Evolutionary conservation across 768 basidiomycete species (phyloP), one percentile per base, ranked within the genome.

Genomic region (Leucosporidium scottii): DNA sequence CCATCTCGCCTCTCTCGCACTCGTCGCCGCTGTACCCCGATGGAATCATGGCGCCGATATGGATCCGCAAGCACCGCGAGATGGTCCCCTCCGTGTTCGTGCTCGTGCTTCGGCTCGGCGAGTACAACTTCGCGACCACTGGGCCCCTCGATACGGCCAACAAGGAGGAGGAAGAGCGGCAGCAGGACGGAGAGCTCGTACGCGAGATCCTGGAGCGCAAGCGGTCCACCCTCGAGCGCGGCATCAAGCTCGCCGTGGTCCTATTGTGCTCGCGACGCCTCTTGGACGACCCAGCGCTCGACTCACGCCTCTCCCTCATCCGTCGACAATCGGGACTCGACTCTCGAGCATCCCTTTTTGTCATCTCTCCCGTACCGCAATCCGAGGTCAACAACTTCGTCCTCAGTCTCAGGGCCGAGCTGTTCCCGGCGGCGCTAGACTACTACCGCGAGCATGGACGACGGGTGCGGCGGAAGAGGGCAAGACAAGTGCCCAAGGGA

Each of bases 41-140:
- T 76, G 96, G 96, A 0, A 80, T 99, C 62, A 91, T 99, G 62
- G 92, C 96, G 4, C 96, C 96, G 1, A 91, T 98, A 76, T 99
- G 96, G 96, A 86, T 98, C 44, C 84, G 93, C 54, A 99, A 98
- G 78, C 96, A 99, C 75, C 90, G 90, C 0, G 85, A 90, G 1
- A 85, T 96, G 39, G 79, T 97, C 0, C 96, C 96, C 0, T 87
- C 90, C 28, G 93, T 97, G 0, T 94, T 97, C 78, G 89, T 98
- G 13, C 82, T 96, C 68, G 96, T 97, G 77, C 79, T 90, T 64
- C 85, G 90, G 64, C 81, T 98, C 68, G 69, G 62, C 3, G 80
- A 80, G 27, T 82, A 83, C 1, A 78, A 78, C 17, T 73, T 78
- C n/a, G 75, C 80, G 9, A 15, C 44, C 15, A 15, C 21, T 9